Conservation (phyloP, 805 yeast genomes). For the Sugiyamaella floridensis region DNA sequence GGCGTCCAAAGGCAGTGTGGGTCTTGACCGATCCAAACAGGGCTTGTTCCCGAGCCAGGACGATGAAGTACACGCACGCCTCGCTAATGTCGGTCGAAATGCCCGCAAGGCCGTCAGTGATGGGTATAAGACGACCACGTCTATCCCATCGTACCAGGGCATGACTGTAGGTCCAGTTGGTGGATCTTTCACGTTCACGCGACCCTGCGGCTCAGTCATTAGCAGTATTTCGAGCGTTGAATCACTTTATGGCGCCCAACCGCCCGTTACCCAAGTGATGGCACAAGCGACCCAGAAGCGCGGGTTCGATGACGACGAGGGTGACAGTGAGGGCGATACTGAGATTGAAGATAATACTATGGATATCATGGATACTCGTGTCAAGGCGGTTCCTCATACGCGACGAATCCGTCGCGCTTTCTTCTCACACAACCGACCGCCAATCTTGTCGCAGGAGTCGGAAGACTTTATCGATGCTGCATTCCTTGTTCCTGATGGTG, state of each 20-base stretch:
- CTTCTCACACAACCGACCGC: background rate
- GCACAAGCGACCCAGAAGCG: background rate
- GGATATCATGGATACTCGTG: background rate
- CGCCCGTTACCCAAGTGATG: background rate
- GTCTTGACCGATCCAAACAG: background rate
- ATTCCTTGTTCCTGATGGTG: slow-evolving; percentile 20
- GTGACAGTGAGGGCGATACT: slow-evolving; percentile 4
- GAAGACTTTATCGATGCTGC: slow-evolving; percentile 28
- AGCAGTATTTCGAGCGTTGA: background rate
- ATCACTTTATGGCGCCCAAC: too few species aligned
- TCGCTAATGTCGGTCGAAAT: slow-evolving; percentile 23
- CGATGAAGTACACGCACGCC: slow-evolving; percentile 21
- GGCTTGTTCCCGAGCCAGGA: slow-evolving; percentile 14
- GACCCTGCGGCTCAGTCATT: slow-evolving; percentile 2
- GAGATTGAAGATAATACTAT: background rate
- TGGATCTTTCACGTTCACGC: slow-evolving; percentile 7
- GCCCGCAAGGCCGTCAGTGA: slow-evolving; percentile 28
- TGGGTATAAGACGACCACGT: slow-evolving; percentile 24
- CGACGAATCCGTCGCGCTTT: background rate
- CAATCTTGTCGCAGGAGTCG: background rate
- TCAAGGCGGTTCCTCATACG: background rate
- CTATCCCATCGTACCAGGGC: slow-evolving; percentile 25
- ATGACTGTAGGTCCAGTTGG: slow-evolving; percentile 21
- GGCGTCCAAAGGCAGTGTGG: background rate
- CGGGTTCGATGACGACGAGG: slow-evolving; percentile 1